Base-by-base conservation (phyloP, 768 basidiomycete genomes). In the Pleurotus cornucopiae region DNA sequence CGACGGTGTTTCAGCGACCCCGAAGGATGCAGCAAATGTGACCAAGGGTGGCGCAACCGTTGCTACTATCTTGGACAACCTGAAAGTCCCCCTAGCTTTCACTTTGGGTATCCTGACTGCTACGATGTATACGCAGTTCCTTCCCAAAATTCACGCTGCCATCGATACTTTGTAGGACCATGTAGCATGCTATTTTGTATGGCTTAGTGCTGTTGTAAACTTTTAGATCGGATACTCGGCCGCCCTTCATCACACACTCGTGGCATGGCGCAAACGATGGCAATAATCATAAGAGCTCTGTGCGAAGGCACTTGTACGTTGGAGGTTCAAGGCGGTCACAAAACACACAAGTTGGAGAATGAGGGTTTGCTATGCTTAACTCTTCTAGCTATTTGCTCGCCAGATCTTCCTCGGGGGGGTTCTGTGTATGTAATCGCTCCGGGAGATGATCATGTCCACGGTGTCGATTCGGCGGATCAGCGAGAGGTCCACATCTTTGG, bases 281-380 rank as follows among this genome's bases (percentile, higher is more conserved):
- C 71, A 3, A 85, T 72, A 23, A 88, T 61, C 20, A 20, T 87
- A 89, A 40, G 88, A 87, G 60, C 82, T 84, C 86, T 88, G 61
- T 39, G 25, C 48, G 12, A 58, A 55, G 37, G 23, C 64, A 20
- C 13, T 20, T 41, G 43, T 56, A 25, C 41, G 34, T 40, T 23
- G 13, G 21, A 12, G 30, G 11, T 26, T 41, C 30, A 49, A 21
- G 43, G 25, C 12, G 37, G 37, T n/a, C 44, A 41, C 40, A 39
- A 16, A 4, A 66, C 80, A 45, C 53, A 85, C 86, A 54, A 88
- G 65, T 88, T 88, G 60, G 84, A 85, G 37, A 75, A 78, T 14
- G 76, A 70, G 9, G 69, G 66, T 48, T 72, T 69, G 56, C 73
- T 71, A 54, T 68, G 68, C 65, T 82, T 66, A 63, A 71, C 76